Base-by-base conservation (phyloP, 2,329 filamentous ascomycete species). In the Byssochlamys sp. region DNA sequence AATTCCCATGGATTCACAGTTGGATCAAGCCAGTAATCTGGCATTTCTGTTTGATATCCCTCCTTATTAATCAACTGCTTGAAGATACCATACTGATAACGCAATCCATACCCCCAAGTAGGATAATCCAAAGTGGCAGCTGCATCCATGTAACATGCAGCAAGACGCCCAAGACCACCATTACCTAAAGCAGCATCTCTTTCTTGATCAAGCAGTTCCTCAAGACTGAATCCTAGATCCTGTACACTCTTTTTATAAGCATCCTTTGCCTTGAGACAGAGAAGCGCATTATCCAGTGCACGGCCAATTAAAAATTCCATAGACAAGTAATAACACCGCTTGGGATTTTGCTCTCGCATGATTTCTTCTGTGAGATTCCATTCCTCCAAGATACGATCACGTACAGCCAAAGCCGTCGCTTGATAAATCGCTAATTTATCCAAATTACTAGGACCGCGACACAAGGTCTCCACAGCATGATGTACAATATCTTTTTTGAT, bases 1-100 rank as follows among this genome's bases (percentile, higher is more conserved):
- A 97, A 99, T 72, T 99, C 94, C 94, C 94, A 99, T 0, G 94
- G 94, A 75, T 99, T 99, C 76, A 97, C n/a, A n/a, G n/a, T n/a
- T n/a, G n/a, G 96, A 73, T 97, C 94, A 55, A 99, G 84, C 94
- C 94, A 99, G 77, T 99, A 97, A 73, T 99, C 94, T 24, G 94
- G 94, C 59, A 97, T 89, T 71, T 99, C 94, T 62, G 99, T 91
- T 75, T 99, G 94, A 72, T 96, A 99, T 58, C 94, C n/a, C n/a
- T n/a, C 94, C 69, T 97, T 89, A 59, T 96, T 86, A 67, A 99
- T 97, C 78, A 97, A 92, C 79, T 99, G 94, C 79, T 96, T 97
- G 85, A 99, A 99, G 73, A 99, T 99, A 71, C 89, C 89, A 72
- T 97, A 97, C 72, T 90, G 83, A 79, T 99, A 99, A 69, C 94